Evolutionary conservation across 495 filamentous ascomycete genomes (phyloP).

Genomic region (Xylaria castorea): DNA sequence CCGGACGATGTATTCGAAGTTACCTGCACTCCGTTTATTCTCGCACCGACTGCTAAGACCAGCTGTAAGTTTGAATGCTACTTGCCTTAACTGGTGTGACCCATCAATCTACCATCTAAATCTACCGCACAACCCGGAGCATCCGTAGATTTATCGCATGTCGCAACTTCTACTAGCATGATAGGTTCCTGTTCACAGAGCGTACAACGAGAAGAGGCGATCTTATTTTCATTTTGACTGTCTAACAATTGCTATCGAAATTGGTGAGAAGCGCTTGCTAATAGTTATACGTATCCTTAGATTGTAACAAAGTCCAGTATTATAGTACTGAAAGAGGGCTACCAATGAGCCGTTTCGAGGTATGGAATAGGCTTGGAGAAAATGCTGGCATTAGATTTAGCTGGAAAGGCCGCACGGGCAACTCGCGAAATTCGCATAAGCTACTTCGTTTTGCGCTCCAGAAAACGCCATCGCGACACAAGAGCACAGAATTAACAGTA

Average conservation of each 20-base stretch:
- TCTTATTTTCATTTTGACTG: background rate
- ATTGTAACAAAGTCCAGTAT: constrained; percentile 34
- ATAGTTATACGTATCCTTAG: constrained; percentile 17
- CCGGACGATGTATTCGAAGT: constrained; percentile 69
- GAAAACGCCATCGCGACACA: constrained; percentile 46
- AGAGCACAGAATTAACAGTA: constrained; percentile 29
- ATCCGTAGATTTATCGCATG: background rate
- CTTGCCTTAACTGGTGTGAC: background rate
- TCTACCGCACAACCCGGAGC: background rate
- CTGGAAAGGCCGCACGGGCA: constrained; percentile 75
- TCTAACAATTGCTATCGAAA: background rate
- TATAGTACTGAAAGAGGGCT: constrained; percentile 25
- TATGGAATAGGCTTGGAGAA: constrained; percentile 57
- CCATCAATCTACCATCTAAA: background rate
- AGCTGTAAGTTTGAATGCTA: constrained; percentile 26
- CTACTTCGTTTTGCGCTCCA: constrained; percentile 73
- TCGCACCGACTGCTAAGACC: constrained; percentile 64
- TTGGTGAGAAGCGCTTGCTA: background rate
- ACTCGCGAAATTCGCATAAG: constrained; percentile 77
- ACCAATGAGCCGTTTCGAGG: constrained; percentile 26
- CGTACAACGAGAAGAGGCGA: background rate
- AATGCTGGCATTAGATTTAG: constrained; percentile 70
- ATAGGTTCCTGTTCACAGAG: background rate
- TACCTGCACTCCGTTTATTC: constrained; percentile 77
- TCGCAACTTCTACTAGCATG: background rate